These are phyloP conservation scores for Silene conica DNA, from an alignment of 148 eudicot species.

Conservation along the genomic window DNA sequence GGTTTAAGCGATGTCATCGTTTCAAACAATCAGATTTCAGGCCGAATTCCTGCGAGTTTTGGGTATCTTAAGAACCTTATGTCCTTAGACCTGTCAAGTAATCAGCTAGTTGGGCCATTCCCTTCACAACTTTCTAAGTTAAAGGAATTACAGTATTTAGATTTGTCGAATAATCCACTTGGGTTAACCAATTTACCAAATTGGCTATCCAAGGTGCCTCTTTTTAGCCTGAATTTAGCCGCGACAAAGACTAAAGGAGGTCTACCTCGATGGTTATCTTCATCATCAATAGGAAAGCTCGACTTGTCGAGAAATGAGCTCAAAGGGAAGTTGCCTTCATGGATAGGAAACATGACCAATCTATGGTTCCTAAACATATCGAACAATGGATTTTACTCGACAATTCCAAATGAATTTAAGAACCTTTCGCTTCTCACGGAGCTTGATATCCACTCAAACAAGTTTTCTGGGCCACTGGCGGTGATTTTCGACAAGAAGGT, in stretches of 20 bases:
- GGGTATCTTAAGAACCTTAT: slow-evolving; percentile 43
- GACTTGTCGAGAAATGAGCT: slow-evolving; percentile 59
- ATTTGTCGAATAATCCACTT: slow-evolving; percentile 66
- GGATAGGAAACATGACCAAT: slow-evolving; percentile 72
- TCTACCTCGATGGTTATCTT: slow-evolving; percentile 49
- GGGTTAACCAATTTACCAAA: slow-evolving; percentile 32
- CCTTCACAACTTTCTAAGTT: slow-evolving; percentile 44
- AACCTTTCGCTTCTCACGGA: slow-evolving; percentile 41
- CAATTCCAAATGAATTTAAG: slow-evolving; percentile 44
- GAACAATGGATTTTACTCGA: slow-evolving; percentile 43
- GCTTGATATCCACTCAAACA: slow-evolving; percentile 66
- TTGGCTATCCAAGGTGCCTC: slow-evolving; percentile 32
- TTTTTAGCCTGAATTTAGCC: slow-evolving; percentile 44
- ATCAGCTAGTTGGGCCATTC: slow-evolving; percentile 42
- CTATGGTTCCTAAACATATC: slow-evolving; percentile 52
- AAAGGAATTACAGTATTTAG: slow-evolving; percentile 34
- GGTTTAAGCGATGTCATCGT: slow-evolving; percentile 38
- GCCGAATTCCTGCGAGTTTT: slow-evolving; percentile 58
- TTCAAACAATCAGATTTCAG: slow-evolving; percentile 44
- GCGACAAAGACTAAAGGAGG: slow-evolving; percentile 47
- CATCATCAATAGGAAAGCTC: slow-evolving; percentile 39
- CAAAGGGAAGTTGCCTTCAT: slow-evolving; percentile 53
- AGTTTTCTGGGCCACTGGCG: slow-evolving; percentile 42
- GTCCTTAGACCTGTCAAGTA: slow-evolving; percentile 47
- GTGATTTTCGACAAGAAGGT: slow-evolving; percentile 30